Evolutionary conservation across 495 filamentous ascomycete genomes (phyloP), one percentile per base, ranked within the genome.

Genomic region (Polyplosphaeria fusca): DNA sequence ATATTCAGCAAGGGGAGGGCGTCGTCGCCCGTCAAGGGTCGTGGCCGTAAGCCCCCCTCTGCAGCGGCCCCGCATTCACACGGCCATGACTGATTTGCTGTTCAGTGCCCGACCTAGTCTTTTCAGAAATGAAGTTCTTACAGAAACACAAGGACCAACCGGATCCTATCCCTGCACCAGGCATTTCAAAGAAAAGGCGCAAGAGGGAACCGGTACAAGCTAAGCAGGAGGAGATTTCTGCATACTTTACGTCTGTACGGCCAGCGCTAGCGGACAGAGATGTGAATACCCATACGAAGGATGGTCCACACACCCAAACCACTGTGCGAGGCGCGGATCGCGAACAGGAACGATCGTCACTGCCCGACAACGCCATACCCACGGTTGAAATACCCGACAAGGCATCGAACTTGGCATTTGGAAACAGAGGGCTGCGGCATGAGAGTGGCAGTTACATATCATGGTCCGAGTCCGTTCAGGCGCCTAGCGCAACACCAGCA

Each of bases 1-100:
- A 70, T 93, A 5, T 92, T 92, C 68, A 80, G 78, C 22, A 91
- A 84, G 64, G 86, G 86, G 1, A 81, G 79, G 46, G 74, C 80
- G 24, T 90, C 87, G 11, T 81, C 78, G 39, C 79, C 78, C 24
- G 53, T 80, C 48, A 73, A 68, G 56, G 71, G 76, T 55, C 73
- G 68, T 58, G 74, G 74, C 52, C 62, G 76, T 79, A 69, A 68
- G 71, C 66, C 39, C 38, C 43, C 44, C 3, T 40, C 52, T 58
- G 39, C 47, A 49, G 39, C 14, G 30, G 27, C 46, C 53, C 52
- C 57, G 52, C 57, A 55, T 41, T 47, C 26, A n/a, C 54, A 18
- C 50, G 42, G 32, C 55, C 52, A 49, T 55, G 27, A 55, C 47
- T 52, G 47, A 59, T 16, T 5, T 42, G 27, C 46, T 24, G 11